phyloP scores from a whole-genome alignment of 2,329 filamentous ascomycete genomes.

The Penicillium sp. region DNA sequence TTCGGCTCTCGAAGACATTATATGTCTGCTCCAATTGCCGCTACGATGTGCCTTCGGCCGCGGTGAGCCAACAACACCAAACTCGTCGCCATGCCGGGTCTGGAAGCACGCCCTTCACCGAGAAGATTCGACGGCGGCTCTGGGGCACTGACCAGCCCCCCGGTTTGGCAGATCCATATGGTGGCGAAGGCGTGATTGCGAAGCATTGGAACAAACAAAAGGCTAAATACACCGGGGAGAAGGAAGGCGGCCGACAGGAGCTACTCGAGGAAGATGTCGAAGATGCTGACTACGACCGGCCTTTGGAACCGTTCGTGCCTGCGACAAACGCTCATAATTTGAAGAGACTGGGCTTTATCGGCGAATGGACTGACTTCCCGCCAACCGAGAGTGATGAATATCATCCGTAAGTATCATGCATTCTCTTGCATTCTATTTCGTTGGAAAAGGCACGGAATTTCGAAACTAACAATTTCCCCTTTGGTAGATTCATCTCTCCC shows the following conservation, averaged over 20 bases:
- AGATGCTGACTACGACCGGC: conserved; percentile 6
- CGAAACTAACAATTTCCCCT: not conserved
- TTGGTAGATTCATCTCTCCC: conserved; percentile 32
- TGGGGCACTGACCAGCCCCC: conserved; percentile 51
- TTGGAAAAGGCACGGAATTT: not conserved
- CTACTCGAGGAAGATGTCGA: conserved; percentile 15
- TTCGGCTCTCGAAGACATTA: conserved; percentile 23
- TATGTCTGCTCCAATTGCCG: conserved; percentile 41
- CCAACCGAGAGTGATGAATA: conserved; percentile 37
- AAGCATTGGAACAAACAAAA: conserved; percentile 22
- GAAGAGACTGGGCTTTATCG: conserved; percentile 51
- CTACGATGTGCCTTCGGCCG: conserved; percentile 31
- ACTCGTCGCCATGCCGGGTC: conserved; percentile 33
- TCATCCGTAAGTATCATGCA: conserved; percentile 36
- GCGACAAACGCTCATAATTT: conserved; percentile 52
- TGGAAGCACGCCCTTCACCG: conserved; percentile 35
- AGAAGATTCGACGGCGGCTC: conserved; percentile 45
- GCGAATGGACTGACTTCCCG: conserved; percentile 36
- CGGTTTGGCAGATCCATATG: conserved; percentile 48
- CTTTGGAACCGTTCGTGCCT: conserved; percentile 38
- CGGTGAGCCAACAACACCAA: conserved; percentile 29
- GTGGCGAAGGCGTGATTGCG: conserved; percentile 33
- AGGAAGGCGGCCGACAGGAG: conserved; percentile 4
- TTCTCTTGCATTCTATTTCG: not conserved
- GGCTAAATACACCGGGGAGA: conserved; percentile 19